Evolutionary conservation across 2,329 filamentous ascomycete species (phyloP).

Genomic region (Botrytis sinoallii): DNA sequence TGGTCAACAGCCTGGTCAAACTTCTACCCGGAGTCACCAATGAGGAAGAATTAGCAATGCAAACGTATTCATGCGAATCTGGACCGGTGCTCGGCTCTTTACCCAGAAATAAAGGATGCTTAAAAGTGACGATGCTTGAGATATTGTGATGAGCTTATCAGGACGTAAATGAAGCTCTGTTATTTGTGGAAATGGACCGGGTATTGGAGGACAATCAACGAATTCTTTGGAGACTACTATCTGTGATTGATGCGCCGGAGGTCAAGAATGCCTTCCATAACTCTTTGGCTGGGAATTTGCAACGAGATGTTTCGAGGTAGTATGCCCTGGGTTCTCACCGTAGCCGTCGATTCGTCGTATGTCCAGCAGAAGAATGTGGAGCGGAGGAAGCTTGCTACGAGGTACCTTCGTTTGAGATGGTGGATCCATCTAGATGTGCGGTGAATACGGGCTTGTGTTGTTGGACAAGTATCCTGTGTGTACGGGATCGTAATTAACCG

Average conservation of each 20-base stretch:
- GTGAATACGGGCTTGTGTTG: neutral
- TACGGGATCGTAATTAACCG: neutral
- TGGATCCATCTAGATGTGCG: neutral
- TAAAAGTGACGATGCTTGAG: neutral
- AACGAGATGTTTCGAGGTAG: neutral
- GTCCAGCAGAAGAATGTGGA: neutral
- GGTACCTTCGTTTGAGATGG: neutral
- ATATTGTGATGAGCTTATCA: neutral
- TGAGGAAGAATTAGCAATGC: neutral
- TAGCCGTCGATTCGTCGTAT: neutral
- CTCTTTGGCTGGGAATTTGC: neutral
- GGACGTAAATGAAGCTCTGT: neutral
- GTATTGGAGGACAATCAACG: neutral
- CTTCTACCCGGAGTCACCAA: neutral
- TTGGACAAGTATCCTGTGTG: neutral
- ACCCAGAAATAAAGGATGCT: neutral
- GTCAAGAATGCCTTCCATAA: neutral
- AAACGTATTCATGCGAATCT: neutral
- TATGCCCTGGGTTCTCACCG: neutral
- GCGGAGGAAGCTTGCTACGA: neutral
- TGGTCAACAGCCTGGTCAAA: neutral
- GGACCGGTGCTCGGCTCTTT: neutral
- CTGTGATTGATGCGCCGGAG: neutral
- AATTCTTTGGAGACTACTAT: neutral
- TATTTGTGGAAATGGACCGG: neutral